Conservation (phyloP, 2,329 filamentous ascomycete species). For the Exophiala lecanii-corni region DNA sequence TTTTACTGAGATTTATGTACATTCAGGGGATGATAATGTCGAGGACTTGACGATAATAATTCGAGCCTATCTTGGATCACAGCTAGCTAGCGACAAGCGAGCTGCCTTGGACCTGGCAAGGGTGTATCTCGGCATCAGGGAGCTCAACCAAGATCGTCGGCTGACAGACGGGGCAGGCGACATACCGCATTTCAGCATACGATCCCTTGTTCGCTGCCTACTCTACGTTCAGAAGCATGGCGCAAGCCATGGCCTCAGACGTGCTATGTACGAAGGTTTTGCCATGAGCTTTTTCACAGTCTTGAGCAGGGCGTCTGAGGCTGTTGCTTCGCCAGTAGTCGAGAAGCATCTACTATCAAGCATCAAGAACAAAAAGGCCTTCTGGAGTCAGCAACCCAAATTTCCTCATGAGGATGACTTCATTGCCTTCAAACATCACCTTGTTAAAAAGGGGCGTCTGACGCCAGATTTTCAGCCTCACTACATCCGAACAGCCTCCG, state of each 20-base stretch:
- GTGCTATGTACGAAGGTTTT: constrained; percentile 90
- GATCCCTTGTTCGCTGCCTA: constrained; percentile 84
- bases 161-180: constrained; percentile 94
- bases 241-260: constrained; percentile 74
- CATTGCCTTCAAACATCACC: constrained; percentile 84
- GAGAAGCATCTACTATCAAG: constrained; percentile 72
- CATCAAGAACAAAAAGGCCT: constrained; percentile 62
- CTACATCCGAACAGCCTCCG: constrained; percentile 95
- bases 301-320: constrained; percentile 75
- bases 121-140: constrained; percentile 84
- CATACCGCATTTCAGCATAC: constrained; percentile 92
- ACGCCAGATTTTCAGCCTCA: constrained; percentile 68
- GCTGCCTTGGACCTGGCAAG: constrained; percentile 75
- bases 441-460: constrained; percentile 73
- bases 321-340: constrained; percentile 72
- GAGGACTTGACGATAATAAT: constrained; percentile 86
- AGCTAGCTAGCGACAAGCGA: constrained; percentile 66
- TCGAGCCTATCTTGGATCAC: constrained; percentile 74
- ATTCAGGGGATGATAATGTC: constrained; percentile 79
- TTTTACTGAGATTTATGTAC: constrained; percentile 94
- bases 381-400: constrained; percentile 73
- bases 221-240: constrained; percentile 83
- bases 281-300: constrained; percentile 97
- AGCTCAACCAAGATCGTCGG: constrained; percentile 71
- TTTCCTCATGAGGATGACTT: constrained; percentile 72